phyloP scores from a whole-genome alignment of 2,329 filamentous ascomycete species.

The Ceratocystis eucalypticola region DNA sequence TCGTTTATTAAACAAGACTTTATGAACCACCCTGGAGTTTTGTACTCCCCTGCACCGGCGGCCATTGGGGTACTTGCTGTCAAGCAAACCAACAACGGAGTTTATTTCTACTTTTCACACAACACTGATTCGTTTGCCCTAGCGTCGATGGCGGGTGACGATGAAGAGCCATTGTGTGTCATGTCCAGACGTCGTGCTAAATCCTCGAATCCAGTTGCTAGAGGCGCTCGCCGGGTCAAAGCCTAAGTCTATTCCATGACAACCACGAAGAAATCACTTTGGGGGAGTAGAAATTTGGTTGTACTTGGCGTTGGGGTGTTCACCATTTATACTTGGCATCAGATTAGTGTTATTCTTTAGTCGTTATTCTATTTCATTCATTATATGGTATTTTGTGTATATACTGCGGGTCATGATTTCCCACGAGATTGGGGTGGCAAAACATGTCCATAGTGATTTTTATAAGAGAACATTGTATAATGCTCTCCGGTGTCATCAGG shows the following conservation, averaged over 20 bases:
- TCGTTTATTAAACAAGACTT: constrained; percentile 80
- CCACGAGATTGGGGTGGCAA: not conserved
- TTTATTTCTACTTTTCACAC: constrained; percentile 85
- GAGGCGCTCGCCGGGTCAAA: constrained; percentile 38
- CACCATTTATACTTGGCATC: not conserved
- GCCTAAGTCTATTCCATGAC: constrained; percentile 23
- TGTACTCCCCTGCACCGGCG: constrained; percentile 62
- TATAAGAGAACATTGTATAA: not conserved
- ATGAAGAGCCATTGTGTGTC: constrained; percentile 61
- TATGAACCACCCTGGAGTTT: constrained; percentile 79
- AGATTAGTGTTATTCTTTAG: constrained; percentile 1
- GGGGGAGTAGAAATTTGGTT: not conserved
- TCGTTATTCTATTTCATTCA: not conserved
- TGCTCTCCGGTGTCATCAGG: too few species aligned
- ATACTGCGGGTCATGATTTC: not conserved
- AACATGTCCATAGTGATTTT: not conserved
- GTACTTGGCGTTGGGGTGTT: not conserved
- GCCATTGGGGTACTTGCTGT: constrained; percentile 85
- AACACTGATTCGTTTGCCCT: constrained; percentile 85
- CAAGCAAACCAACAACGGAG: constrained; percentile 64
- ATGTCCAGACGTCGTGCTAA: constrained; percentile 48
- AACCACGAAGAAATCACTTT: constrained; percentile 4
- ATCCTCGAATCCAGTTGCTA: constrained; percentile 43
- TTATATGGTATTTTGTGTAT: not conserved
- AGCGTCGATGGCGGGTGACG: constrained; percentile 73